Evolutionary conservation across 805 yeast genomes (phyloP).

Genomic region (Ogataea trehalophila): DNA sequence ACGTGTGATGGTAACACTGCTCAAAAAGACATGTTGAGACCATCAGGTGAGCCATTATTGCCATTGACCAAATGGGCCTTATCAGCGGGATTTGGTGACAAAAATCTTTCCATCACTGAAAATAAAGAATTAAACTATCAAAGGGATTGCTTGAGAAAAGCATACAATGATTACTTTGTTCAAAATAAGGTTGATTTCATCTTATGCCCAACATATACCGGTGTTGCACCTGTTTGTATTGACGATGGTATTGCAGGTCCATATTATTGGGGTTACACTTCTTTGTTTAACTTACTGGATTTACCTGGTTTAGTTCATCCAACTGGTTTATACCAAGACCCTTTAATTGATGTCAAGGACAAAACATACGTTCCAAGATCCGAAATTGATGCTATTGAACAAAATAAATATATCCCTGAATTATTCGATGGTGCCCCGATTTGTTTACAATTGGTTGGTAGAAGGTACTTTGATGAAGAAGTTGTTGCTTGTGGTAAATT

Average conservation of each 20-base stretch:
- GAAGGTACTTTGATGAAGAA: conserved; percentile 54
- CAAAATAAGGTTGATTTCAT: conserved; percentile 58
- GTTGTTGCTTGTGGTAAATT: conserved; percentile 37
- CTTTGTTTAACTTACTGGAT: conserved; percentile 69
- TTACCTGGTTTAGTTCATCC: conserved; percentile 64
- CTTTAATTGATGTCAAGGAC: conserved; percentile 43
- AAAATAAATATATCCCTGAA: conserved; percentile 42
- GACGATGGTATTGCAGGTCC: conserved; percentile 39
- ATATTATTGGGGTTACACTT: conserved; percentile 77
- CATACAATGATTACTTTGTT: conserved; percentile 49
- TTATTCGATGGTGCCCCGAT: conserved; percentile 50
- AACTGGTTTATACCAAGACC: conserved; percentile 55
- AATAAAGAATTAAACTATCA: conserved; percentile 48
- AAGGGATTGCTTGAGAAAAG: conserved; percentile 56
- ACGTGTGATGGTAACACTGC: conserved; percentile 63
- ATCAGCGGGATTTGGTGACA: conserved; percentile 54
- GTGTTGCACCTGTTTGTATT: conserved; percentile 66
- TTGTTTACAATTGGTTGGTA: conserved; percentile 47
- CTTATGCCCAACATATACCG: conserved; percentile 62
- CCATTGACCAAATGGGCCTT: conserved; percentile 61
- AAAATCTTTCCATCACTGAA: conserved; percentile 41
- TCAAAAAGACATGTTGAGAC: conserved; percentile 45
- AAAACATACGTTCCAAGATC: conserved; percentile 37
- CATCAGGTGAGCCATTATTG: conserved; percentile 65
- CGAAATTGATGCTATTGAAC: conserved; percentile 44